Conservation (phyloP, 164 flowering plant genomes). For the Paratinospora sagittata region DNA sequence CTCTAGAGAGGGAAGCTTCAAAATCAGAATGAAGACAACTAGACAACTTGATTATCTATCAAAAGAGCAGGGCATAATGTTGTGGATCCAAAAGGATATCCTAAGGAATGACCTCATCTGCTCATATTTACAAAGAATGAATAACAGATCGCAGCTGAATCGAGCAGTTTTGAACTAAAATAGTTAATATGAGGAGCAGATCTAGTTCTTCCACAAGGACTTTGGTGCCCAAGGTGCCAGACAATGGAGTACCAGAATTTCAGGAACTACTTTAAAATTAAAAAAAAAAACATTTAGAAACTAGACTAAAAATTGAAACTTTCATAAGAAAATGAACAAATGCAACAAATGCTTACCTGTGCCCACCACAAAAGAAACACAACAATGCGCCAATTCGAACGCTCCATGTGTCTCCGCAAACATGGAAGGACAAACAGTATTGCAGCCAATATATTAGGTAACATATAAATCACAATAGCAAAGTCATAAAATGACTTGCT, state of each 20-base stretch:
- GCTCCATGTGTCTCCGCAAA: slow-evolving; percentile 72
- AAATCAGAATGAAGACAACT: no score
- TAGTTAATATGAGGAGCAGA: background rate
- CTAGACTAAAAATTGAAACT: no score
- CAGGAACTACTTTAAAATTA: background rate
- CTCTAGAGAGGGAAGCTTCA: no score
- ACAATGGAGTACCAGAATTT: background rate
- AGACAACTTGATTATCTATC: no score
- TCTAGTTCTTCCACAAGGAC: background rate
- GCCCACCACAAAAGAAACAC: slow-evolving; percentile 91
- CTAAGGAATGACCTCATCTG: background rate
- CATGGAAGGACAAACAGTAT: slow-evolving; percentile 70
- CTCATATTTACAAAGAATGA: background rate
- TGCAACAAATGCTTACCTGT: slow-evolving; percentile 58
- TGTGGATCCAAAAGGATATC: background rate
- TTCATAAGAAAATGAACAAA: no score
- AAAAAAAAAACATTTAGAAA: background rate
- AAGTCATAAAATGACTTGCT: slow-evolving; percentile 57
- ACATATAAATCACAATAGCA: slow-evolving; percentile 66
- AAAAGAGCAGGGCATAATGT: no score
- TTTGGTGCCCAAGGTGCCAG: background rate
- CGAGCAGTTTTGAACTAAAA: background rate
- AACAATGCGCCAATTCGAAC: slow-evolving; percentile 68
- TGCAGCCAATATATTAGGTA: slow-evolving; percentile 74
- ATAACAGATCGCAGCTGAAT: background rate